phyloP scores from a whole-genome alignment of 208 protist species.

The Crithidia thermophila region DNA sequence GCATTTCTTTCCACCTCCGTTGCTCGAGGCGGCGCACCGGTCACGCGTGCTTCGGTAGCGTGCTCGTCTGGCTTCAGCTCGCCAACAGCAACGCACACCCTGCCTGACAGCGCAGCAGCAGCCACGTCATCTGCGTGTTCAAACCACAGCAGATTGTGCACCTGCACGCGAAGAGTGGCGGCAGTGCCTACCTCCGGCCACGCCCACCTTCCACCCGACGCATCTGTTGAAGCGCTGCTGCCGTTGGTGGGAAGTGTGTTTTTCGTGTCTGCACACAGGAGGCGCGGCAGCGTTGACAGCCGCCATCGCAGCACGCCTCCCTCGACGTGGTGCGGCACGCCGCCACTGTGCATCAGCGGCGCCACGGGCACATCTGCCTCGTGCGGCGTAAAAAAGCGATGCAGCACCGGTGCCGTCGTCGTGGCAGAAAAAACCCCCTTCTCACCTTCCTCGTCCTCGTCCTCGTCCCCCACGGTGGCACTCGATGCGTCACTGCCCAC shows the following conservation, averaged over 20 bases:
- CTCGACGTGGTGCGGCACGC: conserved; percentile 1
- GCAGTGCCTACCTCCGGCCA: conserved; percentile 25
- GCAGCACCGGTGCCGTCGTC: neutral
- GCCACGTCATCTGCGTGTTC: conserved; percentile 12
- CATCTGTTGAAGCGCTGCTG: no score
- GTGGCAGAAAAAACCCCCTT: neutral
- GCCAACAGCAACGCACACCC: neutral
- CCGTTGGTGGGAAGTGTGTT: neutral
- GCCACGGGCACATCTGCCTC: conserved; percentile 16
- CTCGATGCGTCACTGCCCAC: neutral
- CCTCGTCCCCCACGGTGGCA: neutral
- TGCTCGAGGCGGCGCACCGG: neutral
- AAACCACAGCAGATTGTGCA: conserved; percentile 22
- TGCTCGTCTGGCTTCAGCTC: neutral
- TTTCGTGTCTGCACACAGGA: neutral
- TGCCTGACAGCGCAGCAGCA: neutral
- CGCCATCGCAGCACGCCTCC: conserved; percentile 21
- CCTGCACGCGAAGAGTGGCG: conserved; percentile 11
- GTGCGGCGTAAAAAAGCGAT: conserved; percentile 23
- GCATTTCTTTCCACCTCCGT: neutral
- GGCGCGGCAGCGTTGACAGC: conserved; percentile 25
- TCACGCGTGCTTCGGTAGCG: neutral
- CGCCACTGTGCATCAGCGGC: conserved; percentile 2
- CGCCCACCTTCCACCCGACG: no score
- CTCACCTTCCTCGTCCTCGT: neutral